phyloP scores from a whole-genome alignment of 1,284 basidiomycete species.

The Sporisorium sorghi region DNA sequence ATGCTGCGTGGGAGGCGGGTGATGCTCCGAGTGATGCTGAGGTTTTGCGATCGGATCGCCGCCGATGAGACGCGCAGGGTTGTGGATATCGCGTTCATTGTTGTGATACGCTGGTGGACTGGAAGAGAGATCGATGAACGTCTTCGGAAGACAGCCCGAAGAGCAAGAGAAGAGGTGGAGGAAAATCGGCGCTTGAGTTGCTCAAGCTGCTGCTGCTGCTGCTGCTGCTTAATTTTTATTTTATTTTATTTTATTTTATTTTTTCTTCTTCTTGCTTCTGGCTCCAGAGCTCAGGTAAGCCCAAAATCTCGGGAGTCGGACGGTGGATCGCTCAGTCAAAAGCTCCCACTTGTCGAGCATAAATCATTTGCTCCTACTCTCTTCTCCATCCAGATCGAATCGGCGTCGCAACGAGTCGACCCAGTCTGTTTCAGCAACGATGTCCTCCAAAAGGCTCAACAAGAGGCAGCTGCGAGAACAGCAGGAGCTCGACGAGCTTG shows the following conservation, averaged over 20 bases:
- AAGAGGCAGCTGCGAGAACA: conserved; percentile 64
- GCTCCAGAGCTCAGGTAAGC: conserved; percentile 25
- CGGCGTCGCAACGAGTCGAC: neutral
- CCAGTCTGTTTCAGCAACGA: conserved; percentile 5
- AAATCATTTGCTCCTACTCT: neutral
- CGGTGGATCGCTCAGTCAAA: conserved; percentile 11
- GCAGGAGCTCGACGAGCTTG: conserved; percentile 61
- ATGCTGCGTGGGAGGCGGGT: conserved; percentile 14
- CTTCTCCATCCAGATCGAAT: neutral
- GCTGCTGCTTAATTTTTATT: conserved; percentile 4
- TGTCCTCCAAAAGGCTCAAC: conserved; percentile 61
- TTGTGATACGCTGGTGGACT: neutral
- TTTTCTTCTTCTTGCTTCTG: conserved; percentile 13
- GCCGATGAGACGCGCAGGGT: conserved; percentile 20
- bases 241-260: too few species aligned
- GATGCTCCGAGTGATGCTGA: conserved; percentile 12
- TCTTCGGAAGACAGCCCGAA: conserved; percentile 1
- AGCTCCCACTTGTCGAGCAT: conserved; percentile 5
- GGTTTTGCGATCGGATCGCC: conserved; percentile 16
- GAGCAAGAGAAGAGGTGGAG: conserved; percentile 6
- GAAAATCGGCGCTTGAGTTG: conserved; percentile 6
- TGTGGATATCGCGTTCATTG: conserved; percentile 18
- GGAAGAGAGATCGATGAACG: neutral
- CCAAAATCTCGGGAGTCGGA: conserved; percentile 35
- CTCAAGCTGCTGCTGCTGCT: neutral